phyloP scores from a whole-genome alignment of 495 filamentous ascomycete genomes.

The Daldinia grandis region DNA sequence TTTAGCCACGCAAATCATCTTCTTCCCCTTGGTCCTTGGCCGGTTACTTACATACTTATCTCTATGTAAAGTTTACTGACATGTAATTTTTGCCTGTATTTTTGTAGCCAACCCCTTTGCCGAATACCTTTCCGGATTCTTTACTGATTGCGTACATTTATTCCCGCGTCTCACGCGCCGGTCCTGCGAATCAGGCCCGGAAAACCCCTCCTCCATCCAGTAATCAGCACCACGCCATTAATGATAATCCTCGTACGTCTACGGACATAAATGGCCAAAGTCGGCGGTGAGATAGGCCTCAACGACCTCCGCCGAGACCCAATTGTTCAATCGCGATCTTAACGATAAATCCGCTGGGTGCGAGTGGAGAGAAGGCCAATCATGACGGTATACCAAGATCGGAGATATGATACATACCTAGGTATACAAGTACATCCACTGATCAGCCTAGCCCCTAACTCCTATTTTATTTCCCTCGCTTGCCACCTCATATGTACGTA shows the following conservation, averaged over 20 bases:
- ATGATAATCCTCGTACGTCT: slow-evolving; percentile 36
- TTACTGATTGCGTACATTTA: slow-evolving; percentile 21
- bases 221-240: slow-evolving; percentile 33
- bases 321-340: slow-evolving; percentile 4
- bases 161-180: slow-evolving; percentile 22
- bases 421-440: neutral
- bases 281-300: slow-evolving; percentile 24
- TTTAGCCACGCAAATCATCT: slow-evolving; percentile 42
- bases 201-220: slow-evolving; percentile 20
- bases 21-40: slow-evolving; percentile 18
- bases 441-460: neutral
- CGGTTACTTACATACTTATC: neutral
- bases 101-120: slow-evolving; percentile 17
- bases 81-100: neutral
- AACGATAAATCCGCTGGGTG: neutral
- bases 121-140: slow-evolving; percentile 30
- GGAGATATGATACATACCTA: slow-evolving; percentile 2
- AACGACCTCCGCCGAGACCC: slow-evolving; percentile 13
- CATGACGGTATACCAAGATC: neutral
- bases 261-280: slow-evolving; percentile 30
- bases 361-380: slow-evolving; percentile 11
- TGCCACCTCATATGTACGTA: too few relatives aligned
- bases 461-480: neutral
- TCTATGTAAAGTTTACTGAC: neutral
- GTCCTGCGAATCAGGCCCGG: neutral